Percentiles rank a stretch among this genome's conserved stretches.
Conservation (phyloP, 306 rosid genomes). For the Adenanthera pavonina region DNA sequence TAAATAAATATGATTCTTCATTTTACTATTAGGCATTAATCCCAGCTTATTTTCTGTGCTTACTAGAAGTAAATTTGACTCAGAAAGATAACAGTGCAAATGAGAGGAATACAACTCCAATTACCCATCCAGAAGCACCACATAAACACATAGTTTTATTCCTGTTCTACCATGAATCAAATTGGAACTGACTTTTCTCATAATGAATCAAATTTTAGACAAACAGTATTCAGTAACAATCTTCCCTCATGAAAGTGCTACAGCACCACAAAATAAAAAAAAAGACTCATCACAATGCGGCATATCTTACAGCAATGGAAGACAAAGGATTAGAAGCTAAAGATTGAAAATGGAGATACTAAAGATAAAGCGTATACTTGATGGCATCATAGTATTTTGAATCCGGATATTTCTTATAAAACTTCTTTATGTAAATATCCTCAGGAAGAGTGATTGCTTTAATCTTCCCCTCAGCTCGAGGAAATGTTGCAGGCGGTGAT, state of each 20-base stretch:
- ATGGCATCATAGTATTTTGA: conserved; percentile 72
- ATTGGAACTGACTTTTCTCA: conserved; percentile 14
- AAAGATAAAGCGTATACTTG: conserved; percentile 54
- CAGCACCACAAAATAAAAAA: conserved; percentile 17
- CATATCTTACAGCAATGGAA: conserved; percentile 21
- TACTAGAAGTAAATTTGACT: background rate
- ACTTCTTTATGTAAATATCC: conserved; percentile 74
- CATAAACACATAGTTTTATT: background rate
- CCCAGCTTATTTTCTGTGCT: background rate
- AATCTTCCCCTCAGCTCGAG: conserved; percentile 65
- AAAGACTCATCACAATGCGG: conserved; percentile 25
- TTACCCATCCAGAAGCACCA: conserved; percentile 17
- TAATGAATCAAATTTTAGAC: conserved; percentile 25
- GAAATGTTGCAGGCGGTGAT: conserved; percentile 86
- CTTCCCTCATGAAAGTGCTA: conserved; percentile 3
- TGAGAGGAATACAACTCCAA: background rate
- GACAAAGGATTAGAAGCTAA: background rate
- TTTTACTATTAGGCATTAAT: background rate
- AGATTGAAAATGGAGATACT: conserved; percentile 18
- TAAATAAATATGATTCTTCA: background rate
- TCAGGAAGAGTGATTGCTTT: conserved; percentile 79
- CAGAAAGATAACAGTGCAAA: background rate
- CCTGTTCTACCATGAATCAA: conserved; percentile 15
- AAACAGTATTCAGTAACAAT: background rate
- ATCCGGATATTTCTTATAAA: conserved; percentile 77